A percentile compares a stretch with the other conserved stretches of the same genome.
These are phyloP conservation scores for Flammula alnicola DNA, from an alignment of 1,284 basidiomycete genomes.

Conservation along the genomic window DNA sequence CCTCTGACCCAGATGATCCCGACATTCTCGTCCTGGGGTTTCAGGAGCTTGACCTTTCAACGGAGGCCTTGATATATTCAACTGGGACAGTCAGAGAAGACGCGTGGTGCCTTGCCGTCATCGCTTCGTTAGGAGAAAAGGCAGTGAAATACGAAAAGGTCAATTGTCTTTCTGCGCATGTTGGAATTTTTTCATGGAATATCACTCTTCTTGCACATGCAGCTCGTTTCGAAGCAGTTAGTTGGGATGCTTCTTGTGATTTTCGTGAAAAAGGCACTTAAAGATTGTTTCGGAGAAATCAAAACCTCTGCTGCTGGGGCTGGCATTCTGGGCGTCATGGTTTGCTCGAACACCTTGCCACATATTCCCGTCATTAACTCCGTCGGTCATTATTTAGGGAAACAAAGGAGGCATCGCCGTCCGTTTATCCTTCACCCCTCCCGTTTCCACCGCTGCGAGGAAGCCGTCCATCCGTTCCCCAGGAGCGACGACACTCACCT, in stretches of 20 bases:
- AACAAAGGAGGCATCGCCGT: constrained; percentile 77
- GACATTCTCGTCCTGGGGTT: constrained; percentile 75
- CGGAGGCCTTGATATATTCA: constrained; percentile 73
- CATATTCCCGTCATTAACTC: not conserved
- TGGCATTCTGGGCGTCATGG: constrained; percentile 79
- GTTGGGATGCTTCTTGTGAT: constrained; percentile 77
- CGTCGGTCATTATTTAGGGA: constrained; percentile 47
- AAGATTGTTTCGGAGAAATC: constrained; percentile 55
- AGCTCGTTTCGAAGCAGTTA: constrained; percentile 76
- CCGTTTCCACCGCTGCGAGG: constrained; percentile 15
- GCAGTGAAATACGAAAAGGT: constrained; percentile 69
- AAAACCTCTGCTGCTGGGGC: constrained; percentile 57
- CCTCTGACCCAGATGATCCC: constrained; percentile 44
- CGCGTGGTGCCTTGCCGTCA: constrained; percentile 65
- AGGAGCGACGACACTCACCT: constrained; percentile 58
- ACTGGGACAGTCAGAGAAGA: constrained; percentile 66
- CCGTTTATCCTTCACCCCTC: constrained; percentile 59
- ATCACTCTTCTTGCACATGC: not conserved
- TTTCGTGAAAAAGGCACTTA: constrained; percentile 60
- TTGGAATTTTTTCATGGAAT: not conserved
- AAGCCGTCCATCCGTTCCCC: constrained; percentile 20
- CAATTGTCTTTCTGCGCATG: not conserved
- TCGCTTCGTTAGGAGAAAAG: constrained; percentile 73
- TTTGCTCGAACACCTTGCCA: constrained; percentile 29
- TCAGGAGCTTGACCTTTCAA: constrained; percentile 77